Evolutionary conservation across 495 filamentous ascomycete genomes (phyloP).

Genomic region (Podospora anserina): DNA sequence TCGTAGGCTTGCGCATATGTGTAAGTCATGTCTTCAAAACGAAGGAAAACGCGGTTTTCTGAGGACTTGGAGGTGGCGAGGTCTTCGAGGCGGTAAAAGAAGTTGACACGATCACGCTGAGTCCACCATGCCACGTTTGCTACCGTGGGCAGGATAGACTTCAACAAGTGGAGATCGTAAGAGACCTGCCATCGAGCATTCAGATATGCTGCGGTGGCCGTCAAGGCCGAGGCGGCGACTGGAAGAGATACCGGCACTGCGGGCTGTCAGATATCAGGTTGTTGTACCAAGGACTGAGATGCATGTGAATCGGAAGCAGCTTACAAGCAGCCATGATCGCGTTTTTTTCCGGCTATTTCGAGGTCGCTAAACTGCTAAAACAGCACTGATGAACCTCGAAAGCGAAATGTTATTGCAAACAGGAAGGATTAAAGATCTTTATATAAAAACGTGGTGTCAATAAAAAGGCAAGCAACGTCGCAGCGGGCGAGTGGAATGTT

Average conservation of each 20-base stretch:
- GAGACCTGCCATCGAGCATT: conserved; percentile 68
- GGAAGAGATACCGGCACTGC: conserved; percentile 31
- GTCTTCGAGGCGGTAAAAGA: conserved; percentile 78
- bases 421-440: too few relatives aligned
- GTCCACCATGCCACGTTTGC: conserved; percentile 44
- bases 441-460: background rate
- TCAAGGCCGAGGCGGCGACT: conserved; percentile 61
- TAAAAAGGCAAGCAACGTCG: background rate
- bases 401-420: too few relatives aligned
- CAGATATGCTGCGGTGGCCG: conserved; percentile 71
- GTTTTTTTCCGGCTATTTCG: background rate
- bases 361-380: background rate
- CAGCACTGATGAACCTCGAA: too few relatives aligned
- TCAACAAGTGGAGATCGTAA: conserved; percentile 62
- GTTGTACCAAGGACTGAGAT: background rate
- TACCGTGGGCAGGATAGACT: conserved; percentile 42
- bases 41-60: conserved; percentile 60
- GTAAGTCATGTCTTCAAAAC: conserved; percentile 72
- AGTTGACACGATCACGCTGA: conserved; percentile 59
- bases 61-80: conserved; percentile 58
- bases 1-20: conserved; percentile 81
- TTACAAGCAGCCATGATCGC: conserved; percentile 1
- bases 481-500: background rate
- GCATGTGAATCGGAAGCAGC: background rate
- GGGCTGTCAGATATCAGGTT: background rate